A percentile compares a stretch with the other conserved stretches of the same genome.
These are phyloP conservation scores for Hypoxylon fragiforme DNA, from an alignment of 495 filamentous ascomycete species.

Conservation along the genomic window DNA sequence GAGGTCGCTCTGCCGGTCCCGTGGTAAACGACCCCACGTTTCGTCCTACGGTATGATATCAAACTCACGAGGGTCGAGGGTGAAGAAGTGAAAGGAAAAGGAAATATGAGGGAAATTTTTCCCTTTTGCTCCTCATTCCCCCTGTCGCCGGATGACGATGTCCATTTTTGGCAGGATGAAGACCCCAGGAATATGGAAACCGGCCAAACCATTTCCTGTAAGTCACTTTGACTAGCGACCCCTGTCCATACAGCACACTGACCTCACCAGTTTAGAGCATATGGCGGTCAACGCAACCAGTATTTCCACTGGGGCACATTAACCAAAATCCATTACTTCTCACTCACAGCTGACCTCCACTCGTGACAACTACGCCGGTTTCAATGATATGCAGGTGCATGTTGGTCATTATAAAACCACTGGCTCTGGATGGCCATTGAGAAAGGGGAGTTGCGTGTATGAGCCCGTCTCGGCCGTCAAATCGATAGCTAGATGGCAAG, in stretches of 20 bases:
- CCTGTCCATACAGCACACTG: constrained; percentile 32
- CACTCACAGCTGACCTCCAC: constrained; percentile 12
- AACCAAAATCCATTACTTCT: constrained; percentile 10
- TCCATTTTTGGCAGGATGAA: constrained; percentile 30
- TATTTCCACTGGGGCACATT: constrained; percentile 6
- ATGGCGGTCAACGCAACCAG: constrained; percentile 24
- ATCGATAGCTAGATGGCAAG: constrained; percentile 12
- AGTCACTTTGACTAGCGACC: constrained; percentile 27
- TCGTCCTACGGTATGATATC: constrained; percentile 36
- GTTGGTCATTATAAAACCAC: constrained; percentile 20
- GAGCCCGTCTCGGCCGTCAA: constrained; percentile 5
- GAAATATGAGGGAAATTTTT: constrained; percentile 17
- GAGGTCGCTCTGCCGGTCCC: constrained; percentile 30
- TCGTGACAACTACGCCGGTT: constrained; percentile 14
- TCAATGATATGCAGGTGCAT: constrained; percentile 26
- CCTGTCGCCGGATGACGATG: constrained; percentile 23
- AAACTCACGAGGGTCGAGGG: constrained; percentile 23
- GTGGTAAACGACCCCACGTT: constrained; percentile 36
- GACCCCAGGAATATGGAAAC: constrained; percentile 26
- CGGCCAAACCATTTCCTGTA: constrained; percentile 28
- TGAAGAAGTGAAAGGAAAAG: constrained; percentile 4
- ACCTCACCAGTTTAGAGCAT: constrained; percentile 23
- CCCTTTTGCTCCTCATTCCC: constrained; percentile 19
- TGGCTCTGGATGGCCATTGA: constrained; percentile 4
- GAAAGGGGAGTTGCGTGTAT: constrained; percentile 11